These are phyloP conservation scores for Melocanna baccifera DNA, from an alignment of 176 grass and related monocot species.

Conservation along the genomic window DNA sequence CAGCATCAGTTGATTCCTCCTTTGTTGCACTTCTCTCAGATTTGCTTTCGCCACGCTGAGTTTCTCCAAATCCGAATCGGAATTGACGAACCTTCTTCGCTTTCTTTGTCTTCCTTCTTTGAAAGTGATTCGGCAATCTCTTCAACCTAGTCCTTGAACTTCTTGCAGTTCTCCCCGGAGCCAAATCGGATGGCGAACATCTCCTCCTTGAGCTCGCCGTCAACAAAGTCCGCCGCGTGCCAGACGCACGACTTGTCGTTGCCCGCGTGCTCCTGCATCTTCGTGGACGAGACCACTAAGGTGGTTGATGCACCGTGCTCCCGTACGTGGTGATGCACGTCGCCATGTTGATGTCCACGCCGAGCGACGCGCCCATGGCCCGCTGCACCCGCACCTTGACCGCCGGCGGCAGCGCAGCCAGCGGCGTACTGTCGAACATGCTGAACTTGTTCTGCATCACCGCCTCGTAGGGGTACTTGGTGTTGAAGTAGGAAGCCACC, in stretches of 20 bases:
- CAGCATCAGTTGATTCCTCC: conserved; percentile 1
- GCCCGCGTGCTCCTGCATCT: conserved; percentile 78
- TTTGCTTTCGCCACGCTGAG: conserved; percentile 50
- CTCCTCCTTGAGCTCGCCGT: conserved; percentile 76
- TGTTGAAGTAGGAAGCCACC: background rate
- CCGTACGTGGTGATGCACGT: too few relatives aligned
- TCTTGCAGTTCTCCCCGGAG: conserved; percentile 73
- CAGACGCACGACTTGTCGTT: conserved; percentile 83
- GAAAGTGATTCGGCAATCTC: conserved; percentile 49
- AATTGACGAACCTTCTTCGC: conserved; percentile 27
- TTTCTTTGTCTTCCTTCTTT: conserved; percentile 36
- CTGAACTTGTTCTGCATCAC: too few relatives aligned
- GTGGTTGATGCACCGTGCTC: too few relatives aligned
- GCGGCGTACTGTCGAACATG: too few relatives aligned
- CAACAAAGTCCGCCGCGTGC: conserved; percentile 76
- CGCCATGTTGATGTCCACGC: too few relatives aligned
- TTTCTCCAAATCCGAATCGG: conserved; percentile 57
- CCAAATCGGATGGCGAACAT: conserved; percentile 85
- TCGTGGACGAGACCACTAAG: conserved; percentile 61
- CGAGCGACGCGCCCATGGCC: too few relatives aligned
- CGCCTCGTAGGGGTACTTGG: conserved; percentile 11
- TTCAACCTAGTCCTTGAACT: conserved; percentile 60
- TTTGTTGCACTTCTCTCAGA: conserved; percentile 12
- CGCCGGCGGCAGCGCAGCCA: too few relatives aligned
- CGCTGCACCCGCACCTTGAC: too few relatives aligned